phyloP scores from a whole-genome alignment of 1,284 basidiomycete genomes.

The Anthracocystis walkeri region DNA sequence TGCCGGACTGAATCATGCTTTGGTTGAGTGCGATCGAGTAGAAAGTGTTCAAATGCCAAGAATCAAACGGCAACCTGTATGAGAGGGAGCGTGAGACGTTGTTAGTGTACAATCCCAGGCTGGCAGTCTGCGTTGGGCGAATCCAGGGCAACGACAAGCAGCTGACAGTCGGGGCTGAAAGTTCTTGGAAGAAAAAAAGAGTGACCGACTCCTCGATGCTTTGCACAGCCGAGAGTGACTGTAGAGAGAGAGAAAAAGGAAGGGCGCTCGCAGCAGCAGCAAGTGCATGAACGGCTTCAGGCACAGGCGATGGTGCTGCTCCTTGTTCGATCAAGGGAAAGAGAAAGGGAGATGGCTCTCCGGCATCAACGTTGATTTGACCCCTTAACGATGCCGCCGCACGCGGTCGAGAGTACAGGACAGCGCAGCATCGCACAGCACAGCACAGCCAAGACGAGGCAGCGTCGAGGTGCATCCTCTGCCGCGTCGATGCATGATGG shows the following conservation, averaged over 20 bases:
- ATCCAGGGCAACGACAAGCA: too few relatives aligned
- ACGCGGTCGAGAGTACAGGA: background rate
- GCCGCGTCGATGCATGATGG: conserved; percentile 1
- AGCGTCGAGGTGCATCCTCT: background rate
- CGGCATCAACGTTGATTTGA: too few relatives aligned
- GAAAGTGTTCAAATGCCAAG: background rate
- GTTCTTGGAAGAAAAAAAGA: background rate
- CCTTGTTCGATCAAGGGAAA: background rate
- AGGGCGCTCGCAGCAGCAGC: background rate
- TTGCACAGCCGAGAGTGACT: conserved; percentile 12
- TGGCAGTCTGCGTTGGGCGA: background rate
- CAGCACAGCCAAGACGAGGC: conserved; percentile 6
- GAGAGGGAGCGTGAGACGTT: background rate
- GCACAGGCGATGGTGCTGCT: background rate
- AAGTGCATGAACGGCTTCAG: background rate
- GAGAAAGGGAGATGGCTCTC: too few relatives aligned
- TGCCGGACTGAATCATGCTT: too few relatives aligned
- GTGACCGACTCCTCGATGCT: conserved; percentile 1
- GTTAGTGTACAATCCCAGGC: background rate
- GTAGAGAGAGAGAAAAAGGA: conserved; percentile 1
- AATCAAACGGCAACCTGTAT: background rate
- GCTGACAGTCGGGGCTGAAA: conserved; percentile 5
- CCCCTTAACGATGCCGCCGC: too few relatives aligned
- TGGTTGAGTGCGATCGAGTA: too few relatives aligned
- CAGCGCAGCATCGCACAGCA: background rate